Evolutionary conservation across 352 stramenopile genomes (phyloP).

Genomic region (Globisporangium radiosum): DNA sequence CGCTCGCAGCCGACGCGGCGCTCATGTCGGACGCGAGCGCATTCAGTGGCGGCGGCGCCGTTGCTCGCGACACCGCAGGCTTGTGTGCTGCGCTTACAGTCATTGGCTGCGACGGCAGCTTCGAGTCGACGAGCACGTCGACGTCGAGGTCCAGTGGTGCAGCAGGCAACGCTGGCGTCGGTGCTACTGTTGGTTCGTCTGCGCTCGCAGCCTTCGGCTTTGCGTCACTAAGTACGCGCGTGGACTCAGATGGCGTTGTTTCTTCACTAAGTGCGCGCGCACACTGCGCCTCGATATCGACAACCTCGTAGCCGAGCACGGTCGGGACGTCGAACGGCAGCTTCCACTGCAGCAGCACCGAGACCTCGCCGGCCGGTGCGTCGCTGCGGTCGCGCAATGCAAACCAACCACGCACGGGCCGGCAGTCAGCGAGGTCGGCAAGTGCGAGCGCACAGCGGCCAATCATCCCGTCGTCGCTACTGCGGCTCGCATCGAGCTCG

Average conservation of each 20-base stretch:
- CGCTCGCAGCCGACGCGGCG: conserved; percentile 19
- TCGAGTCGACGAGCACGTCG: conserved; percentile 10
- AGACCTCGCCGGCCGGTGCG: conserved; percentile 55
- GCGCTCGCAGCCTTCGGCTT: too few relatives aligned
- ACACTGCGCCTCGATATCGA: conserved; percentile 32
- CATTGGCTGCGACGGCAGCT: neutral
- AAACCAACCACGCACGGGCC: conserved; percentile 68
- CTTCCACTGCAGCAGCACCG: conserved; percentile 69
- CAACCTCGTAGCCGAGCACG: conserved; percentile 62
- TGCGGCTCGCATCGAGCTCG: conserved; percentile 19
- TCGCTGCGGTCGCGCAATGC: conserved; percentile 52
- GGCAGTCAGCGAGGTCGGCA: conserved; percentile 57
- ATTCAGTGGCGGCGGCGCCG: neutral
- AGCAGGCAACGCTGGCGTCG: neutral
- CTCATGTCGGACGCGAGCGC: neutral
- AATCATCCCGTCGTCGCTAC: conserved; percentile 50
- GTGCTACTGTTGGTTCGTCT: neutral
- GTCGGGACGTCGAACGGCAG: conserved; percentile 65
- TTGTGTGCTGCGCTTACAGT: neutral
- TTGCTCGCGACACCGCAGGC: neutral
- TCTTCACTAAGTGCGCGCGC: neutral
- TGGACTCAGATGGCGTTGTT: neutral
- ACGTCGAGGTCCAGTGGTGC: conserved; percentile 27
- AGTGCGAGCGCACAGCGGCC: conserved; percentile 69
- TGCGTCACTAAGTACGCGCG: neutral